Evolutionary conservation across 1,284 basidiomycete genomes (phyloP), one percentile per base, ranked within the genome.

Genomic region (Takashimella tepidaria): DNA sequence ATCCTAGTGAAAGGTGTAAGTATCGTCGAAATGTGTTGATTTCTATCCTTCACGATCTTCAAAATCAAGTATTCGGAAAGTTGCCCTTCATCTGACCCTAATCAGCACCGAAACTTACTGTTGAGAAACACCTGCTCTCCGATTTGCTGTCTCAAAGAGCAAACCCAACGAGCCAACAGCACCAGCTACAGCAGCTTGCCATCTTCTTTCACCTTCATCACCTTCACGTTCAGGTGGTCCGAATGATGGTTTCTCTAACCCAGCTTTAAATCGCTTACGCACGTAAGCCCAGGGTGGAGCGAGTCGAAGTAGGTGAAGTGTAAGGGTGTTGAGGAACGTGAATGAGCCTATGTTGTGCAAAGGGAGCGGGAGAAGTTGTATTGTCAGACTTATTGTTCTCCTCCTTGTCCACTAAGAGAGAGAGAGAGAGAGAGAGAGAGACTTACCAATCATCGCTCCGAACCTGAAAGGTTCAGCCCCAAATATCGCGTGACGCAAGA

Each of bases 161-260:
- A 98, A 82, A 0, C 87, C 87, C n/a, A 89, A 61, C 5, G 84
- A 85, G 0, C 69, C 87, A 23, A 92, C 68, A 0, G 88, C 84
- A 13, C 93, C 93, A 2, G 95, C 92, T 4, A 90, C 73, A 0
- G 89, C 84, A 1, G 92, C 85, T 67, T 98, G 89, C 92, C 93
- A 98, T 59, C 85, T 76, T 58, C 78, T 66, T 60, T 76, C 68
- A 37, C 74, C 67, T 62, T 72, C 56, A 81, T 78, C 19, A 82
- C 88, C 73, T 78, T 83, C 75, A 82, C 72, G 59, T 47, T 68
- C 61, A 12, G 71, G 69, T 16, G 73, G 71, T 1, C 72, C 71
- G 55, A 74, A 72, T 20, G 69, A 67, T 41, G 72, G 60, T 37
- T 58, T 56, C 19, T 64, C 60, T 3, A 67, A 46, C 13, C 69